These are phyloP conservation scores for Achaetomium macrosporum DNA, from an alignment of 2,329 filamentous ascomycete genomes.

Conservation along the genomic window DNA sequence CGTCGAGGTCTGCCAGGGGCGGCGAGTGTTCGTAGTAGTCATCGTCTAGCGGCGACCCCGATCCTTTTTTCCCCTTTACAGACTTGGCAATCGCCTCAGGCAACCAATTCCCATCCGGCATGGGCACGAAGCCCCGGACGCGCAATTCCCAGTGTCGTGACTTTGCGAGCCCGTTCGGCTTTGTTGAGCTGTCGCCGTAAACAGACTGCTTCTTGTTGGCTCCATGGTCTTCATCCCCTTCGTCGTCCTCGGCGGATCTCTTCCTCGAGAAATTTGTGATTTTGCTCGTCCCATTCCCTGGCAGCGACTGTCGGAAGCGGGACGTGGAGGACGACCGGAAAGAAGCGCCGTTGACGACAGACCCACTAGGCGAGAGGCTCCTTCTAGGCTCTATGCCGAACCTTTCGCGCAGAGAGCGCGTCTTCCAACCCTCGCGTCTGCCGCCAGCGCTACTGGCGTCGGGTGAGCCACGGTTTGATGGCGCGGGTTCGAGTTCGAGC, in stretches of 20 bases:
- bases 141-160: conserved; percentile 34
- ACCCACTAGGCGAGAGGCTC: conserved; percentile 23
- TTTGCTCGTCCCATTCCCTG: conserved; percentile 16
- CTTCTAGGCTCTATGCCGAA: conserved; percentile 21
- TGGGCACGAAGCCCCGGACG: conserved; percentile 38
- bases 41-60: not conserved
- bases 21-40: conserved; percentile 12
- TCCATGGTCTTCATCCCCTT: conserved; percentile 19
- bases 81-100: conserved; percentile 42
- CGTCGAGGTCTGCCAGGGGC: not conserved
- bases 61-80: not conserved
- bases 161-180: conserved; percentile 11
- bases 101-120: conserved; percentile 48
- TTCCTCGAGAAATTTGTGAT: conserved; percentile 17
- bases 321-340: conserved; percentile 4
- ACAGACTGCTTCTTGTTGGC: conserved; percentile 26
- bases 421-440: conserved; percentile 25
- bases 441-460: conserved; percentile 11
- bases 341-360: conserved; percentile 16
- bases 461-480: conserved; percentile 2
- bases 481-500: conserved; percentile 18
- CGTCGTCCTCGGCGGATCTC: conserved; percentile 18
- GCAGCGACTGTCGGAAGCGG: conserved; percentile 22
- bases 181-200: not conserved
- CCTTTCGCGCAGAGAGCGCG: conserved; percentile 24